Percentiles rank a stretch among this genome's conserved stretches.
phyloP scores from a whole-genome alignment of 192 early-diverging fungal genomes.

The Phlyctochytrium arcticum region DNA sequence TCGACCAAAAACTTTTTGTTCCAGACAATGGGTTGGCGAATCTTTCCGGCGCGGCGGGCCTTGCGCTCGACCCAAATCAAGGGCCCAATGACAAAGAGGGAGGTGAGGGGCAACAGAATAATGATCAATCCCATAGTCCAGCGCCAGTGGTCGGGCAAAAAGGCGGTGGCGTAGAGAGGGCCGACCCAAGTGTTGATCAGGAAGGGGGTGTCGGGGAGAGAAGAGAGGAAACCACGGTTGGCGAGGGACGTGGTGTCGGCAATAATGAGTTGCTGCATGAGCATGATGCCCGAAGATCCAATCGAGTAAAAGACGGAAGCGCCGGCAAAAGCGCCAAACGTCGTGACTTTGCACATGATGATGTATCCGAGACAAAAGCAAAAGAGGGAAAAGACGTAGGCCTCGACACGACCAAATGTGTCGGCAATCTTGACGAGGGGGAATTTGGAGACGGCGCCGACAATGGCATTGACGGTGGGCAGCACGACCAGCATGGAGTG shows the following conservation, averaged over 20 bases:
- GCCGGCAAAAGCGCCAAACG: background rate
- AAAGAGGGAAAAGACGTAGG: background rate
- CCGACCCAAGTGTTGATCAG: background rate
- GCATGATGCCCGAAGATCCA: background rate
- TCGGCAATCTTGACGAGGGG: conserved; percentile 5
- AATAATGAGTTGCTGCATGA: conserved; percentile 10
- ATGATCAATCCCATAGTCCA: background rate
- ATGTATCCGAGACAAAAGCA: background rate
- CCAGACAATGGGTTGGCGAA: background rate
- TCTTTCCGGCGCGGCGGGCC: background rate
- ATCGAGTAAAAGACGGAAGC: background rate
- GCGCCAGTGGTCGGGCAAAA: background rate
- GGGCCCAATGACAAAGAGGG: background rate
- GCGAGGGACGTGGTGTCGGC: conserved; percentile 3
- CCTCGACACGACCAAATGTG: background rate
- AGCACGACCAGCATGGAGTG: background rate
- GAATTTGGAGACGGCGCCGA: background rate
- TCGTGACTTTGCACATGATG: background rate
- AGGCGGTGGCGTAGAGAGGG: background rate
- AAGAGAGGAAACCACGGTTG: background rate
- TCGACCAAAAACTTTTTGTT: background rate
- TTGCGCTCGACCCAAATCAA: background rate
- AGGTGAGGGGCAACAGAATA: background rate
- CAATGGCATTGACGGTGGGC: background rate
- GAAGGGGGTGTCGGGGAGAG: background rate